Evolutionary conservation across 768 basidiomycete genomes (phyloP).

Genomic region (Mycena sanguinolenta): DNA sequence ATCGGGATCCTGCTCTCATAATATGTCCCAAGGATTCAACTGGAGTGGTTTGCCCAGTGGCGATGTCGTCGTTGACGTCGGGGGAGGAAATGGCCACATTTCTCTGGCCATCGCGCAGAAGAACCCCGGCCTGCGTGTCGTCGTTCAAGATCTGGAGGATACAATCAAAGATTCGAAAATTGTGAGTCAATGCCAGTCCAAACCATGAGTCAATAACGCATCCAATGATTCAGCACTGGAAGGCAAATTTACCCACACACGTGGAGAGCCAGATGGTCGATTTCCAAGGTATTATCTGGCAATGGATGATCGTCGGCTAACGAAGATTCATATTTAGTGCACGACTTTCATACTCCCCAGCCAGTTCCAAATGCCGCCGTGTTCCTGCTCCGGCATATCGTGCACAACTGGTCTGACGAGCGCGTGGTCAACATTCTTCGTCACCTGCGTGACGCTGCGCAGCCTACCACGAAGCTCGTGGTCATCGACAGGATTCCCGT

Average conservation of each 20-base stretch:
- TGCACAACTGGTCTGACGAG: constrained; percentile 14
- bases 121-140: background rate
- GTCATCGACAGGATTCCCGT: no score
- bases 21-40: background rate
- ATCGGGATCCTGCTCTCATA: background rate
- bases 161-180: background rate
- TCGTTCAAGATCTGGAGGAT: constrained; percentile 2
- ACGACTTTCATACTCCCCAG: constrained; percentile 8
- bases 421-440: background rate
- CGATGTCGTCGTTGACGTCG: constrained; percentile 4
- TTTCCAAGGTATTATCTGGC: no score
- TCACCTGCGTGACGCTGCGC: no score
- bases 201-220: no score
- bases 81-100: constrained; percentile 9
- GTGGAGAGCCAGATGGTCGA: no score
- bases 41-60: background rate
- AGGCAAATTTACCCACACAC: no score
- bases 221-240: no score
- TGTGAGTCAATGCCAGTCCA: no score
- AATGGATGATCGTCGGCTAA: background rate
- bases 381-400: constrained; percentile 1
- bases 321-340: background rate
- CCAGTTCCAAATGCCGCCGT: constrained; percentile 6
- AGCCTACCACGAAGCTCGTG: no score
- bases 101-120: no score